phyloP scores from a whole-genome alignment of 371 early-diverging fungal genomes.

The Zopfochytrium polystomum region DNA sequence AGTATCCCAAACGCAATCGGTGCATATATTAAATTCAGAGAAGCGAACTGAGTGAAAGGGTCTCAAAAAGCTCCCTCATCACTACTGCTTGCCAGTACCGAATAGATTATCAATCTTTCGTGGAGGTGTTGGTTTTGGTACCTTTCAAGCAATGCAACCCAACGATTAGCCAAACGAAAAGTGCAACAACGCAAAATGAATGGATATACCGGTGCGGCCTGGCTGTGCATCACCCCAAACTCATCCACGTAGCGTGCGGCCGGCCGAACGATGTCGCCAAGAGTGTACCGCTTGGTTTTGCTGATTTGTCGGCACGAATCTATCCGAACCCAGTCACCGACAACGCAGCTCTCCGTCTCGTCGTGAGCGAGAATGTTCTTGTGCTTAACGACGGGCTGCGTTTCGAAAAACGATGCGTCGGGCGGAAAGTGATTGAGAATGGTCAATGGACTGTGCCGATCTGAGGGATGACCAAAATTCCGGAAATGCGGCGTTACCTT shows the following conservation, averaged over 20 bases:
- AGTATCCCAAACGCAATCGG: too few species aligned
- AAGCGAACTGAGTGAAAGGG: too few species aligned
- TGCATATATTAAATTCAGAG: too few species aligned
- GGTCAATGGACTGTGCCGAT: constrained; percentile 17
- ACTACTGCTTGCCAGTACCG: too few species aligned
- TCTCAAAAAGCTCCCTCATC: too few species aligned
- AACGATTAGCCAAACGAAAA: too few species aligned
- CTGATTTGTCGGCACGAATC: constrained; percentile 86
- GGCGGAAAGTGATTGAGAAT: neutral
- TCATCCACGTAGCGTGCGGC: constrained; percentile 37
- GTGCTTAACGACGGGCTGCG: constrained; percentile 65
- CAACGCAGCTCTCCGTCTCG: constrained; percentile 71
- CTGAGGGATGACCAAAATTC: neutral
- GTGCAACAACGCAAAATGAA: too few species aligned
- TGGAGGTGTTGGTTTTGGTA: too few species aligned
- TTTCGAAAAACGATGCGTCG: constrained; percentile 3
- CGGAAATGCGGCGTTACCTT: constrained; percentile 72
- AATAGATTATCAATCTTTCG: too few species aligned
- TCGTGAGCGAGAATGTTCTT: constrained; percentile 90
- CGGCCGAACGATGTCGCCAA: constrained; percentile 74
- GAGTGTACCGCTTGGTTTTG: constrained; percentile 81
- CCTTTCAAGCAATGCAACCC: too few species aligned
- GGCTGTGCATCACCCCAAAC: constrained; percentile 40
- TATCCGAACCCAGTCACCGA: constrained; percentile 91
- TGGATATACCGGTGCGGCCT: constrained; percentile 17